These are phyloP conservation scores for Cubamyces sp. DNA, from an alignment of 768 basidiomycete species.

Conservation along the genomic window DNA sequence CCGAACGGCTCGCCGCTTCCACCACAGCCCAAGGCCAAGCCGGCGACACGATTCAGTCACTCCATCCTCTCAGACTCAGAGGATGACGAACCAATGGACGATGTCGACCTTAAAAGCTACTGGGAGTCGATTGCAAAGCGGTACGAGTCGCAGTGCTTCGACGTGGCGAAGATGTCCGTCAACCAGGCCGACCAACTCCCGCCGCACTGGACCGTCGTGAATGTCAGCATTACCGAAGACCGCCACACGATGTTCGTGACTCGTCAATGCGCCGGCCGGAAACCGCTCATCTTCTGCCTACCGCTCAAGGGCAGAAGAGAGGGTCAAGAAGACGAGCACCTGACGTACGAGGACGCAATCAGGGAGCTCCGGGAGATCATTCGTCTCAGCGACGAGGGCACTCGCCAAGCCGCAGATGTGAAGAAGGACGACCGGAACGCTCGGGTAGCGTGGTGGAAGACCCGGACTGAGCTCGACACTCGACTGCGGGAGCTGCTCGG, in stretches of 20 bases:
- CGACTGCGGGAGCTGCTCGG: constrained; percentile 74
- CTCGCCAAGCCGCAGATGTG: constrained; percentile 72
- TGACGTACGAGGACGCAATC: constrained; percentile 76
- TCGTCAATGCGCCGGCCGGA: constrained; percentile 63
- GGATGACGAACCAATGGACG: constrained; percentile 37
- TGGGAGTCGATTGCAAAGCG: constrained; percentile 64
- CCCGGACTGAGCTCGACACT: constrained; percentile 73
- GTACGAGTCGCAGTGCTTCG: constrained; percentile 52
- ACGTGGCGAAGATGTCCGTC: constrained; percentile 46
- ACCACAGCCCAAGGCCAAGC: constrained; percentile 27
- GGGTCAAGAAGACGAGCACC: constrained; percentile 68
- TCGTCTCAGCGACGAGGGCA: constrained; percentile 72
- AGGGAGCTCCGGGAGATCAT: constrained; percentile 82
- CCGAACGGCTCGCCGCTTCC: constrained; percentile 48
- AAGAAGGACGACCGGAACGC: constrained; percentile 68
- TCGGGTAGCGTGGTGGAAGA: constrained; percentile 84
- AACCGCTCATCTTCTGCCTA: constrained; percentile 84
- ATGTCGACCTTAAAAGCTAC: constrained; percentile 50
- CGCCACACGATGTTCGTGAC: constrained; percentile 82
- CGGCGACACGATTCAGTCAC: constrained; percentile 29
- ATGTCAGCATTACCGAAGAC: constrained; percentile 83
- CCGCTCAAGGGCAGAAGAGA: constrained; percentile 87
- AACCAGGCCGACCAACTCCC: constrained; percentile 58
- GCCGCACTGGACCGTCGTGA: constrained; percentile 79
- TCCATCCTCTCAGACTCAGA: constrained; percentile 25